Evolutionary conservation across 345 rosid species (phyloP).

Genomic region (Populus simonii): DNA sequence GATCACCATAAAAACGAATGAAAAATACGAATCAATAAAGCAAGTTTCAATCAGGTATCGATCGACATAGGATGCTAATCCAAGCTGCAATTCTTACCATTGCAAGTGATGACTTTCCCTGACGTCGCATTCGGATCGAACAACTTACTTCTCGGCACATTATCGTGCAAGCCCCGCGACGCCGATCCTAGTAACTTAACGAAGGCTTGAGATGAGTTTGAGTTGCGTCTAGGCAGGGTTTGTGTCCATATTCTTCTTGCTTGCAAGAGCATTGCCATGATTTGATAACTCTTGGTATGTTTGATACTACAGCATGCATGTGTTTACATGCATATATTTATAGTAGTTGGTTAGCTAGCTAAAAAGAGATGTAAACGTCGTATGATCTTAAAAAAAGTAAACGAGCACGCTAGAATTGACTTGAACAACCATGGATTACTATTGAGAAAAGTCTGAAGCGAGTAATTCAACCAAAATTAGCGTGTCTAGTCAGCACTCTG

Average conservation of each 20-base stretch:
- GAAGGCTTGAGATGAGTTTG: background rate
- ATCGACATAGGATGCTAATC: too few species aligned
- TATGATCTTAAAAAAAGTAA: too few species aligned
- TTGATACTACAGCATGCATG: background rate
- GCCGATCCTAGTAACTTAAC: background rate
- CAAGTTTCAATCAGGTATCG: background rate
- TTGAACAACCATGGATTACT: too few species aligned
- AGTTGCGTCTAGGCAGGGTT: background rate
- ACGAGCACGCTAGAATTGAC: too few species aligned
- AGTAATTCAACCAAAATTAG: too few species aligned
- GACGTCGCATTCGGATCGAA: constrained; percentile 20
- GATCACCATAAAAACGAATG: background rate
- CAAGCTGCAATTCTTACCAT: constrained; percentile 18
- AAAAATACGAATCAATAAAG: background rate
- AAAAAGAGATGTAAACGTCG: too few species aligned
- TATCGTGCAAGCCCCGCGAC: background rate
- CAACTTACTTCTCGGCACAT: background rate
- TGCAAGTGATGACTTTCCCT: constrained; percentile 39
- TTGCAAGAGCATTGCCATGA: background rate
- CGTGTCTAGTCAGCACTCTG: too few species aligned
- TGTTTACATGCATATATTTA: background rate
- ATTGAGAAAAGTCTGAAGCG: too few species aligned
- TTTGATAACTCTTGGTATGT: background rate
- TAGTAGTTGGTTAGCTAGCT: too few species aligned
- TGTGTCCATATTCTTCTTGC: background rate